Evolutionary conservation across 2,329 filamentous ascomycete species (phyloP).

Genomic region (Colletotrichum trifolii): DNA sequence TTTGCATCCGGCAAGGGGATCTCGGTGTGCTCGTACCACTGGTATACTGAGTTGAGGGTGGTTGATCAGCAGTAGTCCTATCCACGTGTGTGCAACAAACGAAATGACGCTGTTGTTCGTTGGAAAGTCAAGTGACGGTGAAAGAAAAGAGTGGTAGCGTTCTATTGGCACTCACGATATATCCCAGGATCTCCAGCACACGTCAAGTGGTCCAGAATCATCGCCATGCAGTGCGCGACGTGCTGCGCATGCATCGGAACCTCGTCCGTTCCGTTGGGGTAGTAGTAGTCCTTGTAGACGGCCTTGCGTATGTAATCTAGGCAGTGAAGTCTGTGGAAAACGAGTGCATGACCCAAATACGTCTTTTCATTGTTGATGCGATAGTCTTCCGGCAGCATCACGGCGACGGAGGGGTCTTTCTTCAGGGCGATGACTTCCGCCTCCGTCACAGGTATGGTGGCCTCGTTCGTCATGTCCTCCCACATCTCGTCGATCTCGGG

Average conservation of each 20-base stretch:
- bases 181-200: constrained; percentile 22
- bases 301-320: constrained; percentile 26
- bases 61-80: background rate
- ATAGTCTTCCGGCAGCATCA: constrained; percentile 18
- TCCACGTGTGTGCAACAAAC: too few species aligned
- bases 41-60: background rate
- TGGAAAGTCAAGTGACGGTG: too few species aligned
- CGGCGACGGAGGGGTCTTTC: constrained; percentile 19
- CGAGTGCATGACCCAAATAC: constrained; percentile 14
- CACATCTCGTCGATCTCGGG: constrained; percentile 24
- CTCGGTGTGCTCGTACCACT: constrained; percentile 23
- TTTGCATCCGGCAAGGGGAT: constrained; percentile 22
- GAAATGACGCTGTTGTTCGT: too few species aligned
- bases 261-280: constrained; percentile 18
- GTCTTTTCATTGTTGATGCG: constrained; percentile 15
- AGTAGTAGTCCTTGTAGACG: constrained; percentile 22
- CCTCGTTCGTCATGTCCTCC: constrained; percentile 12
- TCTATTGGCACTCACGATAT: constrained; percentile 9
- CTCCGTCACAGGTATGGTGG: constrained; percentile 11
- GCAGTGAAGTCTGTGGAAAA: constrained; percentile 23
- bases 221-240: constrained; percentile 21
- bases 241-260: constrained; percentile 22
- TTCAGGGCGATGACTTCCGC: constrained; percentile 5
- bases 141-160: background rate
- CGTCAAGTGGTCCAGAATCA: constrained; percentile 19